Evolutionary conservation across 2,329 filamentous ascomycete species (phyloP).

Genomic region (Blastomyces gilchristii): DNA sequence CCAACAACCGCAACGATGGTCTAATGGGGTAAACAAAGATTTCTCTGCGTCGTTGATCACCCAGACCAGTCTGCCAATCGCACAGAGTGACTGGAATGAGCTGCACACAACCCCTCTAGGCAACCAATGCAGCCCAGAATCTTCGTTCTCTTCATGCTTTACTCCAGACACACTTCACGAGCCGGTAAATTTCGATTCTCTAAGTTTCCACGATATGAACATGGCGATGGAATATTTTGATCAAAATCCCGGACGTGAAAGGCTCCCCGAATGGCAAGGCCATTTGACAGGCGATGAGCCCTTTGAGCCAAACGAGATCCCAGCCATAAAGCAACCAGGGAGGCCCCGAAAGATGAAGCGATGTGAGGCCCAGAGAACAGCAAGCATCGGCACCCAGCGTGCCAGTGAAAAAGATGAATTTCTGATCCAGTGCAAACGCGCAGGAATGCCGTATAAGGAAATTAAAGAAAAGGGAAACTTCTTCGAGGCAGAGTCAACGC

Average conservation of each 20-base stretch:
- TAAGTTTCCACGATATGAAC: slow-evolving; percentile 2
- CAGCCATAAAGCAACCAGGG: not conserved
- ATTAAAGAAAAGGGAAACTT: slow-evolving; percentile 37
- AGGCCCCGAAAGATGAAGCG: not conserved
- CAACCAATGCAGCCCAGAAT: slow-evolving; percentile 9
- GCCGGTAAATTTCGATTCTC: not conserved
- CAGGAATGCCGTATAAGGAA: slow-evolving; percentile 38
- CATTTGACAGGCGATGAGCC: not conserved
- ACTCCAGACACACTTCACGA: slow-evolving; percentile 4
- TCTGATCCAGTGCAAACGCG: slow-evolving; percentile 32
- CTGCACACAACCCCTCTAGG: not conserved
- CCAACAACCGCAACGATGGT: slow-evolving; percentile 2
- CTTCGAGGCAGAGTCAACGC: slow-evolving; percentile 39
- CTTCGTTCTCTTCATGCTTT: slow-evolving; percentile 11
- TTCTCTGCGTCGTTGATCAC: not conserved
- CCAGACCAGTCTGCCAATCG: not conserved
- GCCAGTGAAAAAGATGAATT: slow-evolving; percentile 28
- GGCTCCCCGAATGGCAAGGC: not conserved
- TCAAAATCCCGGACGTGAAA: not conserved
- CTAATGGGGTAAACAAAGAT: not conserved
- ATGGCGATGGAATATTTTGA: slow-evolving; percentile 3
- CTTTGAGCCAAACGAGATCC: not conserved
- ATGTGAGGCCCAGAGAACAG: not conserved
- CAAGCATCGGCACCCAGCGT: slow-evolving; percentile 6
- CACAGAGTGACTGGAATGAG: not conserved